Evolutionary conservation across 768 basidiomycete species (phyloP).

Genomic region (Russula earlei): DNA sequence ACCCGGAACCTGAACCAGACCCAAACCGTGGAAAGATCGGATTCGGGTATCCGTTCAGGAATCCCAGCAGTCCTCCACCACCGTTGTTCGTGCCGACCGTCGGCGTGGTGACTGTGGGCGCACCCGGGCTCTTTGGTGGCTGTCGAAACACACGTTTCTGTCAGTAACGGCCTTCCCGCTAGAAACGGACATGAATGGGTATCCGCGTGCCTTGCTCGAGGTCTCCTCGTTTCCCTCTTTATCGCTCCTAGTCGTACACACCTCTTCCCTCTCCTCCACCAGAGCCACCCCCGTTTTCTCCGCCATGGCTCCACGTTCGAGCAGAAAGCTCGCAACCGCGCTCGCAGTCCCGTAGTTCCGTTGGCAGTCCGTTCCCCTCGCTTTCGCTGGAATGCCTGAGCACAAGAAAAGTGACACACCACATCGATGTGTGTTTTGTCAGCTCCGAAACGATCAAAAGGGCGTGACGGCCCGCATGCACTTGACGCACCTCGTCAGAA

Average conservation of each 20-base stretch:
- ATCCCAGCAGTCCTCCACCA: slow-evolving; percentile 36
- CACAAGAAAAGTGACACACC: background rate
- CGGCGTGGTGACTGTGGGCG: slow-evolving; percentile 20
- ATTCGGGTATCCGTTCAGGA: slow-evolving; percentile 52
- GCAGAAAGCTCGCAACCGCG: slow-evolving; percentile 49
- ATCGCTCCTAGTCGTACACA: background rate
- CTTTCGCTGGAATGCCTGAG: slow-evolving; percentile 37
- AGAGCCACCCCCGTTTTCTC: slow-evolving; percentile 13
- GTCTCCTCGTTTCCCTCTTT: slow-evolving; percentile 13
- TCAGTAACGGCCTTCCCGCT: background rate
- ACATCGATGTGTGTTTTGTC: background rate
- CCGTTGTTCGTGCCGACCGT: slow-evolving; percentile 31
- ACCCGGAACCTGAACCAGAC: slow-evolving; percentile 13
- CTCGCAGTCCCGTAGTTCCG: slow-evolving; percentile 51
- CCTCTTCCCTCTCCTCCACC: slow-evolving; percentile 19
- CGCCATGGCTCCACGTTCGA: slow-evolving; percentile 33
- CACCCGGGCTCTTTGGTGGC: slow-evolving; percentile 20
- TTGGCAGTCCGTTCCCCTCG: slow-evolving; percentile 49
- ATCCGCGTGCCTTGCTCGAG: slow-evolving; percentile 8
- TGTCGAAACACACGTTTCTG: slow-evolving; percentile 2
- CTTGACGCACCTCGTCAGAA: slow-evolving; percentile 51
- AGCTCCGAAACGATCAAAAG: slow-evolving; percentile 6
- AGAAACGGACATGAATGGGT: background rate
- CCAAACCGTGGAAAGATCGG: slow-evolving; percentile 48
- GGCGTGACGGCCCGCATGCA: slow-evolving; percentile 9